phyloP scores from a whole-genome alignment of 2,329 filamentous ascomycete species.

The Xylaria sp. region DNA sequence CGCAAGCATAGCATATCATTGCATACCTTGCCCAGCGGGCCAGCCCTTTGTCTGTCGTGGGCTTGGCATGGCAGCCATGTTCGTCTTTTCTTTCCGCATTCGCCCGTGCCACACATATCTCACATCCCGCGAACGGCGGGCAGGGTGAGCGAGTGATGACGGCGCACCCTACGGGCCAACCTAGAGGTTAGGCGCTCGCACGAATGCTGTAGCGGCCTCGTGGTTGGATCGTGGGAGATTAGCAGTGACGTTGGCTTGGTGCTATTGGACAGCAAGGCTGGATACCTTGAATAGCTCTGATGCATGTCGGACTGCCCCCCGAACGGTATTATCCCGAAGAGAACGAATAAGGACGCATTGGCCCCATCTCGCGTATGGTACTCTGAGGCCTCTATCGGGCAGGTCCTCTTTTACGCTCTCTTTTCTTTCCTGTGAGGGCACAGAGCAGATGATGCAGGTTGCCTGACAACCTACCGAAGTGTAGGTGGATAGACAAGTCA shows the following conservation, averaged over 20 bases:
- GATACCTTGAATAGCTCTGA: slow-evolving; percentile 31
- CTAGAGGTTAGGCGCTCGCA: slow-evolving; percentile 41
- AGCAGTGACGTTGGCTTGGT: slow-evolving; percentile 42
- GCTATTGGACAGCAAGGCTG: slow-evolving; percentile 35
- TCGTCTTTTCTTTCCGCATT: slow-evolving; percentile 23
- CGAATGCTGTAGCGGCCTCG: slow-evolving; percentile 42
- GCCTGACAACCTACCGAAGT: background rate
- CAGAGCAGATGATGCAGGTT: background rate
- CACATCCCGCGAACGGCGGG: slow-evolving; percentile 20
- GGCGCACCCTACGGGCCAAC: slow-evolving; percentile 39
- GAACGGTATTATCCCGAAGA: background rate
- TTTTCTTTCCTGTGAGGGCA: background rate
- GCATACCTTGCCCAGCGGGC: slow-evolving; percentile 19
- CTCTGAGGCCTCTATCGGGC: slow-evolving; percentile 4
- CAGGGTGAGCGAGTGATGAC: slow-evolving; percentile 23
- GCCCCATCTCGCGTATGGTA: slow-evolving; percentile 17
- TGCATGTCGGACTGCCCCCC: slow-evolving; percentile 18
- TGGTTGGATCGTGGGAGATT: slow-evolving; percentile 47
- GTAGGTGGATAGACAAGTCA: background rate
- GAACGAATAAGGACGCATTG: slow-evolving; percentile 13
- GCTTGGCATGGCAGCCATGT: slow-evolving; percentile 25
- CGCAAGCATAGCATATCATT: background rate
- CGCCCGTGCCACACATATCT: slow-evolving; percentile 21
- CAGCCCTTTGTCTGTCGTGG: slow-evolving; percentile 13
- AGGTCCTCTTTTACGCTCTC: background rate